Evolutionary conservation across 768 basidiomycete genomes (phyloP), one percentile per base, ranked within the genome.

Genomic region (Leucocoprinus sp.): DNA sequence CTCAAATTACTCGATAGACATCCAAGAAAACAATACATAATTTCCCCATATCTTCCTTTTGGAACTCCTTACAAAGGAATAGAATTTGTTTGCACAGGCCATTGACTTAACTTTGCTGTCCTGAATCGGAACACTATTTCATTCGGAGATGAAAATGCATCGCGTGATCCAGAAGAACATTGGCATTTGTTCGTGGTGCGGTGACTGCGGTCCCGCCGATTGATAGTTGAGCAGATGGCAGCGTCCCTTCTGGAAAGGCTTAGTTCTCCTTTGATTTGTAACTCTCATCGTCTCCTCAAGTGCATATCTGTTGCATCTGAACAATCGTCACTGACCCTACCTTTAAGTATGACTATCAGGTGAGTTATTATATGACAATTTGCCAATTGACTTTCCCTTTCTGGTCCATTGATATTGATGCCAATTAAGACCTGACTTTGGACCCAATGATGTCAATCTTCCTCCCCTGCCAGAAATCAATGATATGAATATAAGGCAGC

Each of bases 391-490:
- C 21, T 48, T 14, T 14, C 23, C 14, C 9, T 18, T 34, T 26
- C 5, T 18, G 11, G 37, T 24, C 17, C 21, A 37, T 46, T 22
- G 22, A 18, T 11, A 21, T 22, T 21, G 39, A 22, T 23, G 34
- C 21, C 14, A 19, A 26, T 22, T 18, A 41, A 71, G 71, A 44
- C 67, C 69, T n/a, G 67, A 70, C 55, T 70, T 72, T 50, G 71
- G 70, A 5, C 58, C 59, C 21, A 57, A 64, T 42, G 57, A 55
- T 66, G 68, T 6, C 53, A 59, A 51, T 58, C 81, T 60, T 66
- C 87, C 86, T 0, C 60, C 70, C 3, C 71, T 89, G 1, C 85
- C 87, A 0, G 52, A 62, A 37, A 82, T 90, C 49, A 47, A 58
- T 11, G 62, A 69, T 8, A 57, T 64, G 1, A 61, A 60, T 1